Conservation (phyloP, 2,329 filamentous ascomycete genomes). For the Leptodontidium sp. region DNA sequence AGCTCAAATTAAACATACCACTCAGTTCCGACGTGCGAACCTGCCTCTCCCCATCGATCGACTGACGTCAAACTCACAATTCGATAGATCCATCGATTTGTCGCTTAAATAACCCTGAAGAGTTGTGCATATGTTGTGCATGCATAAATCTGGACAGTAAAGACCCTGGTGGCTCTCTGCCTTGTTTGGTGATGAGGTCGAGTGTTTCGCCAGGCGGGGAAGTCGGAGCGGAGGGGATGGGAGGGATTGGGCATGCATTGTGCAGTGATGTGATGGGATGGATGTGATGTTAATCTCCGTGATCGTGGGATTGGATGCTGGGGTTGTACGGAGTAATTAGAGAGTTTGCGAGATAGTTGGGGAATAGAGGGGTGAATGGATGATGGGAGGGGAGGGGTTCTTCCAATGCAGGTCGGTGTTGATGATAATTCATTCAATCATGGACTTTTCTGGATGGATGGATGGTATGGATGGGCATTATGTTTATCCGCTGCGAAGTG, state of each 20-base stretch:
- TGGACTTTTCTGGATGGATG: not conserved
- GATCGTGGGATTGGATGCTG: not conserved
- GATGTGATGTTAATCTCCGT: slow-evolving; percentile 15
- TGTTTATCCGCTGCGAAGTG: not conserved
- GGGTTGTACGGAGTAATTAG: not conserved
- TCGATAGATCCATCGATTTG: not conserved
- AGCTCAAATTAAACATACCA: too few species aligned
- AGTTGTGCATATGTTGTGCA: not conserved
- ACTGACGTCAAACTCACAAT: not conserved
- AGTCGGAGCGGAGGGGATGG: too few species aligned
- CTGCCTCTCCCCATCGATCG: not conserved
- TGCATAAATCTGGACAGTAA: not conserved
- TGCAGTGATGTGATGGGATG: slow-evolving; percentile 13
- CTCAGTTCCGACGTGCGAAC: too few species aligned
- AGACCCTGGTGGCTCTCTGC: slow-evolving; percentile 5
- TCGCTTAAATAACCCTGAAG: not conserved
- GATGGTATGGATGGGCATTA: not conserved
- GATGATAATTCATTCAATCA: not conserved
- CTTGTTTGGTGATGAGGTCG: not conserved
- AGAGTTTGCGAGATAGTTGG: not conserved
- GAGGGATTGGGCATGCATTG: not conserved
- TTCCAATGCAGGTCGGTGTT: slow-evolving; percentile 1
- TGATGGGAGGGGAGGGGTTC: not conserved
- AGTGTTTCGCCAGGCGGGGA: slow-evolving; percentile 3
- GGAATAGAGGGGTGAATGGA: not conserved